These are phyloP conservation scores for Phaeotremella skinneri DNA, from an alignment of 768 basidiomycete species.

Conservation along the genomic window DNA sequence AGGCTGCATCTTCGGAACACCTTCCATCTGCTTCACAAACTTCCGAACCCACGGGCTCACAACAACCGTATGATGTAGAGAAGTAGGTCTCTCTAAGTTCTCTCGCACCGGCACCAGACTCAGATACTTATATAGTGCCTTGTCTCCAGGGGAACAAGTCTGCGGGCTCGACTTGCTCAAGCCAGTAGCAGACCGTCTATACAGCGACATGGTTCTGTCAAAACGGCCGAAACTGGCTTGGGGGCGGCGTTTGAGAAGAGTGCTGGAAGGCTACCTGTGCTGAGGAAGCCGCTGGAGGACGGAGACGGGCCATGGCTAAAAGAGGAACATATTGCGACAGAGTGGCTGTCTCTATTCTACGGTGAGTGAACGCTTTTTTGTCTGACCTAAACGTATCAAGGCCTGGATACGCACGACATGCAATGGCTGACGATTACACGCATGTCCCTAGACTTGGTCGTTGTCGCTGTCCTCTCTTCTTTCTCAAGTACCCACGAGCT, in stretches of 20 bases:
- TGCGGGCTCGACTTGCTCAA: no score
- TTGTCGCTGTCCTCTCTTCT: constrained; percentile 40
- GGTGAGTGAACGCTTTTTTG: no score
- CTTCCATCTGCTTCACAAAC: no score
- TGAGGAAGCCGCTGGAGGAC: constrained; percentile 10
- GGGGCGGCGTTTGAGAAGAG: background rate
- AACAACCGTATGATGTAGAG: no score
- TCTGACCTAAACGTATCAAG: no score
- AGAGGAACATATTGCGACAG: constrained; percentile 26
- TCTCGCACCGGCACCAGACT: no score
- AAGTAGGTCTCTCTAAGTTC: no score
- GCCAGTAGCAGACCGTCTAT: background rate
- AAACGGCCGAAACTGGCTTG: background rate
- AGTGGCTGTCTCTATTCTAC: constrained; percentile 41
- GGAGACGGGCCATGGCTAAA: constrained; percentile 24
- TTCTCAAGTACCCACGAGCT: constrained; percentile 35
- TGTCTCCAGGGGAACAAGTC: no score
- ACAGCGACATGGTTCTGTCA: background rate
- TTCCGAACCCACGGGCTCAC: no score
- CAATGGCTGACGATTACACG: no score
- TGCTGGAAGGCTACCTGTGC: background rate
- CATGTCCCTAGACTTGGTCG: constrained; percentile 32
- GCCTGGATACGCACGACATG: no score
- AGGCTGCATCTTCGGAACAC: no score
- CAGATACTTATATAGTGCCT: background rate